Conservation (phyloP, 108 stramenopile genomes). For the Nitzschia putrida region DNA sequence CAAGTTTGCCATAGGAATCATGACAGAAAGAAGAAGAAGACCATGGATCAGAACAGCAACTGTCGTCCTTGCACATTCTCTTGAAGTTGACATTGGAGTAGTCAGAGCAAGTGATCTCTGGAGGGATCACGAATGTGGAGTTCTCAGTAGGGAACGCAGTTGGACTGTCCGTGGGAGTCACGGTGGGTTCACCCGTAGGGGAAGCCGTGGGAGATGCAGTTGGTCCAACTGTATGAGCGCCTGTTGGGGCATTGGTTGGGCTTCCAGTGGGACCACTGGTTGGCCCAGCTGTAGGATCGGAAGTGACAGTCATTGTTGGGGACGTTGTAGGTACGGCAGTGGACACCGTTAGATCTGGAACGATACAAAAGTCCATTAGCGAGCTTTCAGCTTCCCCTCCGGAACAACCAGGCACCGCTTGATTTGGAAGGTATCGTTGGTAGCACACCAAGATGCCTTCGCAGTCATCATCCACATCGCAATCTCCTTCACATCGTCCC, state of each 20-base stretch:
- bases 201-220: background rate
- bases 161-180: background rate
- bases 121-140: background rate
- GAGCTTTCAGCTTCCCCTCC: constrained; percentile 28
- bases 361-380: constrained; percentile 14
- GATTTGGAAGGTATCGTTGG: constrained; percentile 22
- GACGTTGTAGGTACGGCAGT: background rate
- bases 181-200: background rate
- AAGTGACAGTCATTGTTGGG: background rate
- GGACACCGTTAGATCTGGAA: background rate
- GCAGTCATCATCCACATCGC: constrained; percentile 55
- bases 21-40: constrained; percentile 38
- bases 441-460: constrained; percentile 38
- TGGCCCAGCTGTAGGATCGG: background rate
- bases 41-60: constrained; percentile 44
- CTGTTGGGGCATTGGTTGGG: background rate
- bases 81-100: constrained; percentile 24
- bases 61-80: constrained; percentile 37
- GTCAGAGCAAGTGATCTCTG: constrained; percentile 10
- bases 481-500: constrained; percentile 51
- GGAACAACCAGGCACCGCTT: constrained; percentile 48
- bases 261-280: background rate
- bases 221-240: background rate
- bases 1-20: constrained; percentile 26
- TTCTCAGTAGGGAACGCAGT: background rate